Percentiles rank a stretch among this genome's conserved stretches.
Evolutionary conservation across 108 stramenopile species (phyloP).

Genomic region (Cyclotella distinguenda): DNA sequence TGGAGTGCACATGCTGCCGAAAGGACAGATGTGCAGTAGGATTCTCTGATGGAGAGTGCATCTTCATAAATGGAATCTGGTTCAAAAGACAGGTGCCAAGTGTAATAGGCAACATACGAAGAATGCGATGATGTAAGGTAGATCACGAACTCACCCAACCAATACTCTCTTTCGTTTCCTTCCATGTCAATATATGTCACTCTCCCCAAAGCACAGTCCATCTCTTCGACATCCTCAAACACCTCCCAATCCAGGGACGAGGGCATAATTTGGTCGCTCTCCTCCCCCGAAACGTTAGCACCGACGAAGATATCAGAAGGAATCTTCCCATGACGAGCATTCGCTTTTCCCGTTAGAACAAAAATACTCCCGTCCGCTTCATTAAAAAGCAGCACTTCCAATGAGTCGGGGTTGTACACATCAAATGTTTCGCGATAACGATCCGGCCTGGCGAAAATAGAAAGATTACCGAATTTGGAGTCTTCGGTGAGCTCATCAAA

Average conservation of each 20-base stretch:
- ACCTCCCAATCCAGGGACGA: conserved; percentile 43
- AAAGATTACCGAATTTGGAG: conserved; percentile 2
- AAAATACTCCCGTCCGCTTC: conserved; percentile 59
- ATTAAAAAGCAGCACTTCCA: conserved; percentile 63
- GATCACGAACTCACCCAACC: conserved; percentile 35
- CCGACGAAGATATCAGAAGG: background rate
- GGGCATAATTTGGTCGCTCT: background rate
- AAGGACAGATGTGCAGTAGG: conserved; percentile 65
- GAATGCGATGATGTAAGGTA: background rate
- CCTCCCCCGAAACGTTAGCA: conserved; percentile 18
- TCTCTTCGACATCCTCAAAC: conserved; percentile 58
- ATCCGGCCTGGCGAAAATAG: conserved; percentile 24
- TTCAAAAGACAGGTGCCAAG: background rate
- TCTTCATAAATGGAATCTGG: conserved; percentile 75
- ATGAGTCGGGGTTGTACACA: conserved; percentile 44
- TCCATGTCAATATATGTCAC: conserved; percentile 74
- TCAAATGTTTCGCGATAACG: conserved; percentile 47
- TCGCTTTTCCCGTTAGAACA: conserved; percentile 35
- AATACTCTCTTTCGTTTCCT: conserved; percentile 76
- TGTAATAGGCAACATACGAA: background rate
- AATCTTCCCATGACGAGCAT: conserved; percentile 42
- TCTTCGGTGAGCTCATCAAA: too few species aligned
- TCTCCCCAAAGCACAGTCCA: conserved; percentile 59
- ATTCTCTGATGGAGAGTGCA: conserved; percentile 67
- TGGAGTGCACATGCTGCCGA: conserved; percentile 58